Percentiles rank a stretch among this genome's conserved stretches.
These are phyloP conservation scores for Talaromyces sp. DNA, from an alignment of 2,329 filamentous ascomycete genomes.

Conservation along the genomic window DNA sequence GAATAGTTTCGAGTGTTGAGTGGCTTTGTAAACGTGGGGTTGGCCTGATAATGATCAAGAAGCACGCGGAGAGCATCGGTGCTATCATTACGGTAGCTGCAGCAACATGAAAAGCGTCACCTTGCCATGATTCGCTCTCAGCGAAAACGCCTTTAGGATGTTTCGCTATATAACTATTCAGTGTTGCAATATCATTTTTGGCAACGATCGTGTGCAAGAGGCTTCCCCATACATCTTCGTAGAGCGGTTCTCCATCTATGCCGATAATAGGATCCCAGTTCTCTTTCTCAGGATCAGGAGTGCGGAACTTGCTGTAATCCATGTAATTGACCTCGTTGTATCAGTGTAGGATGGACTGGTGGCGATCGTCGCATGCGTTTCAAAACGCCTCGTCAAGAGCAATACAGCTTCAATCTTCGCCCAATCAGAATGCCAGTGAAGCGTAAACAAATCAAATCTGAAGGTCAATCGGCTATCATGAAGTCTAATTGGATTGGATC, in stretches of 20 bases:
- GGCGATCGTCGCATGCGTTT: too few species aligned
- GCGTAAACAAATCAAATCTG: neutral
- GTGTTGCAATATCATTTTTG: conserved; percentile 4
- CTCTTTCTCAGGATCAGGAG: neutral
- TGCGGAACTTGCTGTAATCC: neutral
- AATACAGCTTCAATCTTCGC: too few species aligned
- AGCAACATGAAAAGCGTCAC: conserved; percentile 13
- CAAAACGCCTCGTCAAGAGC: too few species aligned
- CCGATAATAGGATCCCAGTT: neutral
- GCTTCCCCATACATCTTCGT: neutral
- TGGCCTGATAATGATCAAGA: conserved; percentile 16
- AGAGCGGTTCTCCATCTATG: neutral
- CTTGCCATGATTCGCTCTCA: neutral
- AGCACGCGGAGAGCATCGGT: conserved; percentile 17
- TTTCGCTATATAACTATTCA: conserved; percentile 10
- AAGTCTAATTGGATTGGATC: neutral
- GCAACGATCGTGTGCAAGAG: neutral
- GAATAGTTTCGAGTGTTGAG: conserved; percentile 10
- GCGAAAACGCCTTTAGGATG: neutral
- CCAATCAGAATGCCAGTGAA: neutral
- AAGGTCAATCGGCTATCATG: neutral
- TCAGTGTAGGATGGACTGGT: too few species aligned
- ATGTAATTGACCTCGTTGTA: neutral
- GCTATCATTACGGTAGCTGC: conserved; percentile 16
- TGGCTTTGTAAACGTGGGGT: conserved; percentile 2